A percentile compares a stretch with the other conserved stretches of the same genome.
Conservation (phyloP, 495 filamentous ascomycete genomes). For the Pyrenula massariospora region DNA sequence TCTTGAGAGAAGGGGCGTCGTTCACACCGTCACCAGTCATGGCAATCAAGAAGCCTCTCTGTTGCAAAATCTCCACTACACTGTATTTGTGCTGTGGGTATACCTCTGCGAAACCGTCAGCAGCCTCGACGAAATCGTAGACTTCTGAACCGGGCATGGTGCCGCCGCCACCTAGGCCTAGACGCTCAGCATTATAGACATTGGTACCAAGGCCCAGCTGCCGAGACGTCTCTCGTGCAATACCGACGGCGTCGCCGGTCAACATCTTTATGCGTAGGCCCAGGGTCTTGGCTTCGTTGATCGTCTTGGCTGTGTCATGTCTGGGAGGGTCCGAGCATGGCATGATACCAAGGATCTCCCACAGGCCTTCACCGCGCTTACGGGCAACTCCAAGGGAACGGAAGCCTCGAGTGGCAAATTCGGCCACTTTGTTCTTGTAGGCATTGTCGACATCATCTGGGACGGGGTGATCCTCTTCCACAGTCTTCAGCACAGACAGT, state of each 20-base stretch:
- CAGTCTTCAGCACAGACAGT: constrained; percentile 69
- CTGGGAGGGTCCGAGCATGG: constrained; percentile 86
- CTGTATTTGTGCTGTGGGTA: constrained; percentile 98
- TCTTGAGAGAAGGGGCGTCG: constrained; percentile 91
- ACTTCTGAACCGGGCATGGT: constrained; percentile 87
- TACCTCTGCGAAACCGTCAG: constrained; percentile 89
- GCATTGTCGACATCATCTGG: constrained; percentile 60
- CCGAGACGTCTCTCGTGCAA: constrained; percentile 82
- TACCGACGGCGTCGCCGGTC: constrained; percentile 90
- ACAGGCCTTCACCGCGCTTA: constrained; percentile 61
- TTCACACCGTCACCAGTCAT: constrained; percentile 99
- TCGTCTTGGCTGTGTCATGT: constrained; percentile 80
- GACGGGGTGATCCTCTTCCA: constrained; percentile 68
- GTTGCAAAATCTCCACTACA: constrained; percentile 92
- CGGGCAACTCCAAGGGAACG: constrained; percentile 85
- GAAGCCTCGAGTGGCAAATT: constrained; percentile 86
- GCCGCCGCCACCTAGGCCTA: constrained; percentile 64
- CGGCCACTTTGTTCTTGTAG: constrained; percentile 82
- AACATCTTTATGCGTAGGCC: constrained; percentile 93
- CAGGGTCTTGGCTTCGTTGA: constrained; percentile 77
- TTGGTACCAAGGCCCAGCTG: constrained; percentile 87
- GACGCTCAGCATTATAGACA: constrained; percentile 83
- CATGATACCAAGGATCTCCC: constrained; percentile 92
- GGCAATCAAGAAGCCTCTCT: constrained; percentile 90
- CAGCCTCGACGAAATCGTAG: constrained; percentile 89